Evolutionary conservation across 2,329 filamentous ascomycete species (phyloP).

Genomic region (Parafenestella ontariensis): DNA sequence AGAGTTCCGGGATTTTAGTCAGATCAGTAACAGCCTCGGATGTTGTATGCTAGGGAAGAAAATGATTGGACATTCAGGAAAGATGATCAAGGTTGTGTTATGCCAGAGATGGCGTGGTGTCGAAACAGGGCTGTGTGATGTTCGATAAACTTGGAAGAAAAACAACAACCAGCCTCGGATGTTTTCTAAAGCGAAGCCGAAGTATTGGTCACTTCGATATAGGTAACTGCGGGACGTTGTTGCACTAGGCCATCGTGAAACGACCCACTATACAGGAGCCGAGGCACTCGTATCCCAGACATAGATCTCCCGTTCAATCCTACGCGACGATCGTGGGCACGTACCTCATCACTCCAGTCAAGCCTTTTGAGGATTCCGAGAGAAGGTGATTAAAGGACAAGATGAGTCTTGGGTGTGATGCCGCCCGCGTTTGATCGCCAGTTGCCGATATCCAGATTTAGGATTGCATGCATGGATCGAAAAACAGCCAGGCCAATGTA

Average conservation of each 20-base stretch:
- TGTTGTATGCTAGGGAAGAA: too few relatives aligned
- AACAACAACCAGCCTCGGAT: background rate
- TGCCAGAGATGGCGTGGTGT: background rate
- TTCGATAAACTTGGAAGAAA: too few relatives aligned
- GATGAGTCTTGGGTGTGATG: background rate
- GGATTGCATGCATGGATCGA: background rate
- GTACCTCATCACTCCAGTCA: background rate
- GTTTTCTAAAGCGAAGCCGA: background rate
- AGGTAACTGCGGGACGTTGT: background rate
- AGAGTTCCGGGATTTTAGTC: background rate
- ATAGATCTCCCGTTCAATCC: background rate
- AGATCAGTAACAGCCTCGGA: too few relatives aligned
- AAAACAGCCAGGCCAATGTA: background rate
- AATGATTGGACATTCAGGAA: too few relatives aligned
- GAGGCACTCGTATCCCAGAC: slow-evolving; percentile 1
- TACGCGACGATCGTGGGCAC: background rate
- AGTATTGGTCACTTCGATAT: background rate
- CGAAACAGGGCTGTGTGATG: background rate
- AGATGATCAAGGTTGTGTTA: background rate
- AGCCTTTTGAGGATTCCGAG: background rate
- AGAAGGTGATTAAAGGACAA: slow-evolving; percentile 8
- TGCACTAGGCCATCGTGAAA: slow-evolving; percentile 10
- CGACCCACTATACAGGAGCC: background rate
- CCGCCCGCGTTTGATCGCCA: slow-evolving; percentile 1
- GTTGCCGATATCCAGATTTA: background rate